Evolutionary conservation across 805 yeast species (phyloP).

Genomic region (Spencermartinsiella europaea): DNA sequence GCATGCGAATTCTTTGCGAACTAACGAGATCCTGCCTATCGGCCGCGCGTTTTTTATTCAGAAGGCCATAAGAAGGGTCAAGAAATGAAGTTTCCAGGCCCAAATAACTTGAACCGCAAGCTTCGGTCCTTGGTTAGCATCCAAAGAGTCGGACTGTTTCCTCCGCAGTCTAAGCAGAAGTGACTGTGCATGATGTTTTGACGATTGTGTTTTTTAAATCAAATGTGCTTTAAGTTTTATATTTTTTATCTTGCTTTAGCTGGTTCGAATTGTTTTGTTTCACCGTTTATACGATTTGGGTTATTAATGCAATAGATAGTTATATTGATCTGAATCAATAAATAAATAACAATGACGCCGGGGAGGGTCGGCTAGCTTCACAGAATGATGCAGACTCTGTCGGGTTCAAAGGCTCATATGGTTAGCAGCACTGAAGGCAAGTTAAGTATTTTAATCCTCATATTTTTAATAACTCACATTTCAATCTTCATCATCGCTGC

Average conservation of each 20-base stretch:
- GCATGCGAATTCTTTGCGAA: constrained; percentile 8
- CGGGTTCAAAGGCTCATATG: too few relatives aligned
- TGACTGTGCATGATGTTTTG: too few relatives aligned
- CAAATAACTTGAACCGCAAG: constrained; percentile 32
- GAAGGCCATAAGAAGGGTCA: constrained; percentile 40
- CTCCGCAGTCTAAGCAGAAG: constrained; percentile 12
- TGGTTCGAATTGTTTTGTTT: not conserved
- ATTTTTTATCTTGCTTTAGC: not conserved
- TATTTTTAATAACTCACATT: too few relatives aligned
- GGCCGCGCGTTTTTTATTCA: constrained; percentile 45
- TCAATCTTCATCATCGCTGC: constrained; percentile 2
- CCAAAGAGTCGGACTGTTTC: constrained; percentile 24
- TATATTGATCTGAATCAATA: not conserved
- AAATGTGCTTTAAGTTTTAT: too few relatives aligned
- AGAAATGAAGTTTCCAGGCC: constrained; percentile 40
- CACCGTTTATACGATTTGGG: not conserved
- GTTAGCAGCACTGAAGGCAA: too few relatives aligned
- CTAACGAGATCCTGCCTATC: constrained; percentile 36
- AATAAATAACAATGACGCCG: not conserved
- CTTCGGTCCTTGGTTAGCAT: constrained; percentile 32
- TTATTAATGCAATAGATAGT: too few relatives aligned
- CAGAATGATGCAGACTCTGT: too few relatives aligned
- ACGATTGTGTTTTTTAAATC: not conserved
- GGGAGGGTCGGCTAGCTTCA: not conserved
- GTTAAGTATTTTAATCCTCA: too few relatives aligned